These are phyloP conservation scores for Boletus reticuloceps DNA, from an alignment of 768 basidiomycete genomes.

Conservation along the genomic window DNA sequence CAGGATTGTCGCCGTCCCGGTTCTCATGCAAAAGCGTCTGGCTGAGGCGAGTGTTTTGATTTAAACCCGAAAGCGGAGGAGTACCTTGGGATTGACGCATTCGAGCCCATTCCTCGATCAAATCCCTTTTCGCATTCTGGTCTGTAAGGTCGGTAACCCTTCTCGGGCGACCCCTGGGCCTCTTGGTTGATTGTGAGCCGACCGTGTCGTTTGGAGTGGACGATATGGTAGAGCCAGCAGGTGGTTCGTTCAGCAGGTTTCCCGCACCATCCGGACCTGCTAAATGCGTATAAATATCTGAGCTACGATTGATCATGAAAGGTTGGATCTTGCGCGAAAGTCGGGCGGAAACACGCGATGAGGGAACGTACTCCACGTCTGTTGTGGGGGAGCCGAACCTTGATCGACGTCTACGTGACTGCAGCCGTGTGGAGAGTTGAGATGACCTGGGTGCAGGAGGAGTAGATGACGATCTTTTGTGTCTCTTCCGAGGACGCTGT, in stretches of 20 bases:
- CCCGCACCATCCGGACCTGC: constrained; percentile 18
- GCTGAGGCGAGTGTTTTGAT: background rate
- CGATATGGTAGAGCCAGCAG: background rate
- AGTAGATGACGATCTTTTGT: constrained; percentile 20
- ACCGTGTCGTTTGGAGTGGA: background rate
- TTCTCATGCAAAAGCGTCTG: background rate
- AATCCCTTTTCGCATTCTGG: constrained; percentile 17
- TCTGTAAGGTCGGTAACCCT: constrained; percentile 16
- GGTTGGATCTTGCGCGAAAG: constrained; percentile 19
- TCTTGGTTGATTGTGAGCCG: constrained; percentile 5
- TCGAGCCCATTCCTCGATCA: constrained; percentile 32
- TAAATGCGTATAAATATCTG: constrained; percentile 30
- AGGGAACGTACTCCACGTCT: background rate
- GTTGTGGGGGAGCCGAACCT: constrained; percentile 13
- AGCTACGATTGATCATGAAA: constrained; percentile 9
- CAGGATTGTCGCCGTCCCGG: background rate
- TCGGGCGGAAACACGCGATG: constrained; percentile 21
- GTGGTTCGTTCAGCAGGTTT: constrained; percentile 8
- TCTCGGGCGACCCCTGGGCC: constrained; percentile 15
- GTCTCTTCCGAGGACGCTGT: constrained; percentile 20
- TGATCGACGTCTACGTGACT: constrained; percentile 15
- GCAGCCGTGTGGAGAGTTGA: constrained; percentile 7
- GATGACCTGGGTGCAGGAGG: constrained; percentile 10
- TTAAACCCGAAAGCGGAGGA: constrained; percentile 12
- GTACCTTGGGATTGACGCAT: constrained; percentile 28